phyloP scores from a whole-genome alignment of 2,329 filamentous ascomycete species.

The Sclerotiophoma versabilis region DNA sequence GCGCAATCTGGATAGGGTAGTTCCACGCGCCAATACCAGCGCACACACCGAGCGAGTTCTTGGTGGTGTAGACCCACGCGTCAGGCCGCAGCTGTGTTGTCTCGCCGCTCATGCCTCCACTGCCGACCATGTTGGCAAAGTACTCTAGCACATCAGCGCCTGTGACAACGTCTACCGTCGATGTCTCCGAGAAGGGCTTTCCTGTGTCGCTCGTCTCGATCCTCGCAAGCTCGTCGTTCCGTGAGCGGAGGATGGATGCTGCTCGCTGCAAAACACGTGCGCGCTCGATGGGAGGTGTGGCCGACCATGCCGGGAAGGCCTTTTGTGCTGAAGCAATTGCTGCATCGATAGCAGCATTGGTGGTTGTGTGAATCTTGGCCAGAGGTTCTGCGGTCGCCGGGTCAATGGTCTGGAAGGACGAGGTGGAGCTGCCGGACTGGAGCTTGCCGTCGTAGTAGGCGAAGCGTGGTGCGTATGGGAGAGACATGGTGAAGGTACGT shows the following conservation, averaged over 20 bases:
- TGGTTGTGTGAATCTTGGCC: slow-evolving; percentile 75
- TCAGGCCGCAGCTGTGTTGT: slow-evolving; percentile 75
- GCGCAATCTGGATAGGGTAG: slow-evolving; percentile 87
- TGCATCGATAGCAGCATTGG: slow-evolving; percentile 70
- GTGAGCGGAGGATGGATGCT: slow-evolving; percentile 73
- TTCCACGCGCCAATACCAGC: slow-evolving; percentile 92
- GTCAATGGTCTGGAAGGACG: slow-evolving; percentile 75
- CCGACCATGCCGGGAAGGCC: slow-evolving; percentile 79
- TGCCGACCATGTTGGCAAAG: slow-evolving; percentile 80
- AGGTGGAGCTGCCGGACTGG: slow-evolving; percentile 66
- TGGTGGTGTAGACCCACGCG: slow-evolving; percentile 83
- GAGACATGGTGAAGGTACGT: slow-evolving; percentile 33
- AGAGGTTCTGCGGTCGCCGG: slow-evolving; percentile 74
- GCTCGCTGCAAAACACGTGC: slow-evolving; percentile 80
- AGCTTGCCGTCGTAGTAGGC: slow-evolving; percentile 78
- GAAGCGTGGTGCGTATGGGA: slow-evolving; percentile 62
- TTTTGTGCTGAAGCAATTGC: slow-evolving; percentile 73
- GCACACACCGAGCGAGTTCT: slow-evolving; percentile 82
- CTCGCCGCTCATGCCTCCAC: slow-evolving; percentile 81
- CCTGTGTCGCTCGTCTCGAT: slow-evolving; percentile 87
- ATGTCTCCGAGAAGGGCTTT: slow-evolving; percentile 85
- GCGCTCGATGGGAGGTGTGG: slow-evolving; percentile 75
- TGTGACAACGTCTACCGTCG: slow-evolving; percentile 80
- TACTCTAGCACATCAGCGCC: slow-evolving; percentile 87
- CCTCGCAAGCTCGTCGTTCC: slow-evolving; percentile 80